A percentile compares a stretch with the other conserved stretches of the same genome.
Evolutionary conservation across 176 grass and related monocot species (phyloP).

Genomic region (Juncus effusus): DNA sequence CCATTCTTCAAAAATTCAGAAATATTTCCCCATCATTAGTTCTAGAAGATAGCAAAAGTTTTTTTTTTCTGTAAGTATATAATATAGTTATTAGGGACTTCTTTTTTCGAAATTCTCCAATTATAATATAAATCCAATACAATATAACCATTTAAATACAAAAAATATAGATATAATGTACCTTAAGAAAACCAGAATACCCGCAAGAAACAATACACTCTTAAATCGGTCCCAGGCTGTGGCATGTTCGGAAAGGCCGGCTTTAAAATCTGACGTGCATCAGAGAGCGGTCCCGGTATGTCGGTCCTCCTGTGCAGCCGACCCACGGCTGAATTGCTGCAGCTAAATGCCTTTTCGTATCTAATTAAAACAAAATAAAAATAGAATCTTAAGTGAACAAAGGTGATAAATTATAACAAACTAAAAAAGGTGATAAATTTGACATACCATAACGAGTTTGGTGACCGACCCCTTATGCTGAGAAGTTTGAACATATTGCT

Average conservation of each 20-base stretch:
- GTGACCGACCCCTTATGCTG: too few relatives aligned
- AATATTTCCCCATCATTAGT: neutral
- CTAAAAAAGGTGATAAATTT: too few relatives aligned
- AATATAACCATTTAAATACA: neutral
- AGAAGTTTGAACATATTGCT: too few relatives aligned
- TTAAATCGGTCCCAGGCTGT: conserved; percentile 75
- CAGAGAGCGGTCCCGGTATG: conserved; percentile 69
- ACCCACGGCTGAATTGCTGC: conserved; percentile 88
- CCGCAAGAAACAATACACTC: conserved; percentile 72
- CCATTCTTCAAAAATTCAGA: neutral
- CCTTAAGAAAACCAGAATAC: conserved; percentile 81
- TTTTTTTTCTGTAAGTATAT: neutral
- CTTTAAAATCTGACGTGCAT: conserved; percentile 65
- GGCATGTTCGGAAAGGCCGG: conserved; percentile 65
- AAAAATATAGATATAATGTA: conserved; percentile 18
- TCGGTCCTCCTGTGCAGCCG: conserved; percentile 68
- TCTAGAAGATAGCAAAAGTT: neutral
- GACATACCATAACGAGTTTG: too few relatives aligned
- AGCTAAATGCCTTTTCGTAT: conserved; percentile 81
- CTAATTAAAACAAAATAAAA: conserved; percentile 33
- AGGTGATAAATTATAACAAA: too few relatives aligned
- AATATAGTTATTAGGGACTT: too few relatives aligned
- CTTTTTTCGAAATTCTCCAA: neutral
- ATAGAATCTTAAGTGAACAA: too few relatives aligned
- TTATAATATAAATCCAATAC: too few relatives aligned